Conservation (phyloP, 768 basidiomycete species). For the Auricularia sp. region DNA sequence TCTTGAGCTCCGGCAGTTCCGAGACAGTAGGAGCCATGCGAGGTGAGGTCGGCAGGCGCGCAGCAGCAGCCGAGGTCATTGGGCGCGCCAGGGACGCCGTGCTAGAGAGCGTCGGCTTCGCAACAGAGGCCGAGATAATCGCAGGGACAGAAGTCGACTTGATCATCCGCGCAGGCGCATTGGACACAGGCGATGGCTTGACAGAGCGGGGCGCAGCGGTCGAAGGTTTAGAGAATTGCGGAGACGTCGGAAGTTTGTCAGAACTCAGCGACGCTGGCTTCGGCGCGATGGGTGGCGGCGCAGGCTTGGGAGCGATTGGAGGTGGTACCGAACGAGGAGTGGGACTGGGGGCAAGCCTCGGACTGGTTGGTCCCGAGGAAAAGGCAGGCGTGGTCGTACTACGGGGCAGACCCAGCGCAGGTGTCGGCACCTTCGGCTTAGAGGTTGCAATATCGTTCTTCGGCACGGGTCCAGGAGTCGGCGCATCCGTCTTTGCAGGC, state of each 20-base stretch:
- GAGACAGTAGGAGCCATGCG: conserved; percentile 8
- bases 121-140: conserved; percentile 59
- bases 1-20: conserved; percentile 2
- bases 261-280: background rate
- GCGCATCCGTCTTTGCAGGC: conserved; percentile 24
- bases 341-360: background rate
- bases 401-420: background rate
- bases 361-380: background rate
- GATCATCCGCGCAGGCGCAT: conserved; percentile 27
- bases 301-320: background rate
- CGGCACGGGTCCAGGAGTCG: conserved; percentile 2
- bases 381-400: background rate
- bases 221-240: background rate
- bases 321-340: background rate
- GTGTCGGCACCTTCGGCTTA: background rate
- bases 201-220: background rate
- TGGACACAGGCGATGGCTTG: background rate
- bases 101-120: conserved; percentile 60
- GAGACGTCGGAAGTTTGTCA: background rate
- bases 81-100: conserved; percentile 66
- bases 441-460: background rate
- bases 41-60: background rate
- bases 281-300: background rate
- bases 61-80: conserved; percentile 8
- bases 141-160: conserved; percentile 65